These are phyloP conservation scores for Phycomyces blakesleeanus DNA, from an alignment of 192 early-diverging fungal genomes.

Conservation along the genomic window DNA sequence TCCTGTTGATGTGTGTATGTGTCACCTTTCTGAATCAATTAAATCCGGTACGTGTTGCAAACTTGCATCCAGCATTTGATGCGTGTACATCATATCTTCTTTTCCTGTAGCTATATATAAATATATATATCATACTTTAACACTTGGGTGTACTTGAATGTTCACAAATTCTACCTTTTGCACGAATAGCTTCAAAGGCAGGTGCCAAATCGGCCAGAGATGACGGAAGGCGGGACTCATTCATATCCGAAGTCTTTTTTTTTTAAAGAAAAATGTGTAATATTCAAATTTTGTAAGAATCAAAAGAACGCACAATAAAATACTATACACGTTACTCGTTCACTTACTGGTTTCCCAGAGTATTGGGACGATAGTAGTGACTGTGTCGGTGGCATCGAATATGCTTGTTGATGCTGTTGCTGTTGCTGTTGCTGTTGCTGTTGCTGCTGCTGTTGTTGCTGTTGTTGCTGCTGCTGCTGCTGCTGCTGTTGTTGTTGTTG, in stretches of 20 bases:
- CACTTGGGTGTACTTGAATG: background rate
- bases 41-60: slow-evolving; percentile 78
- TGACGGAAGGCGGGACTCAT: slow-evolving; percentile 48
- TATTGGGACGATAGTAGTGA: background rate
- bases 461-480: slow-evolving; percentile 29
- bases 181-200: slow-evolving; percentile 52
- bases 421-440: slow-evolving; percentile 10
- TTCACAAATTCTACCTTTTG: slow-evolving; percentile 31
- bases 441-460: slow-evolving; percentile 21
- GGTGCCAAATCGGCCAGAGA: slow-evolving; percentile 52
- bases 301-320: no score
- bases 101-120: slow-evolving; percentile 31
- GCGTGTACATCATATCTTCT: slow-evolving; percentile 45
- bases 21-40: slow-evolving; percentile 77
- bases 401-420: background rate
- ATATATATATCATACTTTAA: background rate
- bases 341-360: background rate
- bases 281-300: no score
- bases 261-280: no score
- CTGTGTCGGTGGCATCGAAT: background rate
- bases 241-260: background rate
- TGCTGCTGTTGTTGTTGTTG: slow-evolving; percentile 21
- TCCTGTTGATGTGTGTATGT: background rate
- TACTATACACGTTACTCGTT: no score
- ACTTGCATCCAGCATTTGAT: slow-evolving; percentile 83